These are phyloP conservation scores for Escovopsis weberi DNA, from an alignment of 2,329 filamentous ascomycete genomes.

Conservation along the genomic window DNA sequence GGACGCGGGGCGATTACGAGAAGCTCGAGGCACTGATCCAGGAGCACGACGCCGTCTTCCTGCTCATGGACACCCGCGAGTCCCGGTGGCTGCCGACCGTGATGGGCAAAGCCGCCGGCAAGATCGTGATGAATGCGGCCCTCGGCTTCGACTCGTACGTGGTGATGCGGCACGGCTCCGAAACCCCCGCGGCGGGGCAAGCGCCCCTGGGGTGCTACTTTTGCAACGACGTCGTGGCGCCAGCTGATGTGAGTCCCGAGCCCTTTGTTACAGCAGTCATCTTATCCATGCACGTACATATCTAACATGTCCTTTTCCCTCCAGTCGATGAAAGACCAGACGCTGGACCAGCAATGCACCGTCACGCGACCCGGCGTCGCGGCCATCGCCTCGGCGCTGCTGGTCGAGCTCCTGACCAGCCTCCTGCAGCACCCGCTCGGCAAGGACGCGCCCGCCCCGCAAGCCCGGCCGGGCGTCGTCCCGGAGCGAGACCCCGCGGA, in stretches of 20 bases:
- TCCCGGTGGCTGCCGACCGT: conserved; percentile 91
- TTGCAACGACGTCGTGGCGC: conserved; percentile 94
- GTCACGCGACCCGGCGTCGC: conserved; percentile 89
- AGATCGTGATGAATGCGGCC: conserved; percentile 94
- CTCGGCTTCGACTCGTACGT: conserved; percentile 95
- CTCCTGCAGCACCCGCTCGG: conserved; percentile 73
- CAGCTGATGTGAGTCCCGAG: conserved; percentile 61
- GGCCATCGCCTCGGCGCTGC: conserved; percentile 75
- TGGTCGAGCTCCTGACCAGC: conserved; percentile 82
- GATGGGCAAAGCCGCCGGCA: conserved; percentile 83
- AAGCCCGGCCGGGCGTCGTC: conserved; percentile 20
- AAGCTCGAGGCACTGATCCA: conserved; percentile 61
- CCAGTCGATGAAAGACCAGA: conserved; percentile 85
- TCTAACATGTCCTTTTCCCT: background rate
- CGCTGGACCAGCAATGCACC: conserved; percentile 94
- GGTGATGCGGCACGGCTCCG: conserved; percentile 85
- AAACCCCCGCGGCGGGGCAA: conserved; percentile 38
- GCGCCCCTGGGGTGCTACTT: conserved; percentile 87
- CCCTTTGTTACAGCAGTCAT: no score
- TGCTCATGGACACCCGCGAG: conserved; percentile 95
- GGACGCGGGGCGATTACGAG: conserved; percentile 59
- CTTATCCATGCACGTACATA: no score
- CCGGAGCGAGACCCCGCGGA: conserved; percentile 42
- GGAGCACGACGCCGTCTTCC: conserved; percentile 79
- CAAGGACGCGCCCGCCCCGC: conserved; percentile 45